These are phyloP conservation scores for Ophiocordyceps australis DNA, from an alignment of 2,329 filamentous ascomycete species.

Conservation along the genomic window DNA sequence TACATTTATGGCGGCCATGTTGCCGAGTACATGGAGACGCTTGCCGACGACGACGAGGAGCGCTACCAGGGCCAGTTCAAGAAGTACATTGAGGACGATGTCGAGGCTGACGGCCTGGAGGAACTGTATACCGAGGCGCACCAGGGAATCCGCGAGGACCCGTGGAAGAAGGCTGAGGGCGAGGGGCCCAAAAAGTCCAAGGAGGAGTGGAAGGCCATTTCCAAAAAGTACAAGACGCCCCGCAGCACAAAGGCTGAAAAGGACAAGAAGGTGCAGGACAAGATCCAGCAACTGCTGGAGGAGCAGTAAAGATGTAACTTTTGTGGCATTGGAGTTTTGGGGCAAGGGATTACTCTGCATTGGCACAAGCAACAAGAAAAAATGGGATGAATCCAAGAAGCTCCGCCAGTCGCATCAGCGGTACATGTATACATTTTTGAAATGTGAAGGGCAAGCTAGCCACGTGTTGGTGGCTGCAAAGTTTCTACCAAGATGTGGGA, in stretches of 20 bases:
- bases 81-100: conserved; percentile 91
- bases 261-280: conserved; percentile 67
- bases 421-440: too few species aligned
- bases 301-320: conserved; percentile 23
- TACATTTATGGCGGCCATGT: conserved; percentile 99
- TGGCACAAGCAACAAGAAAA: too few species aligned
- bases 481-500: too few species aligned
- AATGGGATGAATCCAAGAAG: too few species aligned
- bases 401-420: too few species aligned
- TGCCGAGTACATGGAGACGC: conserved; percentile 99
- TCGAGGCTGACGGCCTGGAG: conserved; percentile 94
- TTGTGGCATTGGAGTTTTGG: conserved; percentile 21
- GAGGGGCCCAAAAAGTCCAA: conserved; percentile 82
- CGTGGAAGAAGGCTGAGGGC: conserved; percentile 76
- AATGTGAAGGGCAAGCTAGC: too few species aligned
- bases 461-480: too few species aligned
- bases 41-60: conserved; percentile 99
- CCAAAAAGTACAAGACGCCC: conserved; percentile 63
- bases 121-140: conserved; percentile 91
- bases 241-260: conserved; percentile 79
- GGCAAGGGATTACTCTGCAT: too few species aligned
- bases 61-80: conserved; percentile 97
- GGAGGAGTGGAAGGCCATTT: conserved; percentile 92
- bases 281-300: conserved; percentile 66
- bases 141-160: conserved; percentile 92